Evolutionary conservation across 441 rosid species (phyloP), one percentile per base, ranked within the genome.

Genomic region (Adansonia gregorii): DNA sequence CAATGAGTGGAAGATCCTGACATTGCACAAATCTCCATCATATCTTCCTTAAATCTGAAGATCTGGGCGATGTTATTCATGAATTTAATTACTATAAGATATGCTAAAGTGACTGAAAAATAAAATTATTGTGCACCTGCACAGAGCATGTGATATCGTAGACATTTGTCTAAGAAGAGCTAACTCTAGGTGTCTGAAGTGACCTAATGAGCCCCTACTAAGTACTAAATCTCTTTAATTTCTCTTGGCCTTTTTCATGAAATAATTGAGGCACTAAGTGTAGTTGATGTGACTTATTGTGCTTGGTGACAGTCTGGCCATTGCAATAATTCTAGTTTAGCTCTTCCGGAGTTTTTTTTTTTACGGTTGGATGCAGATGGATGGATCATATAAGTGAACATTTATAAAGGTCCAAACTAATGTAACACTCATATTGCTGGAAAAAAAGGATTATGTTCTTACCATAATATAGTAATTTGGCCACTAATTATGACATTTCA

Each of bases 301-400:
- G 65, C 65, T 60, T 24, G 65, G 65, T 24, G 11, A 60, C 65
- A 60, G 39, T 35, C 65, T 10, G 65, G 65, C 65, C 39, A 10
- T 10, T 11, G 39, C n/a, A 60, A 60, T 60, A 60, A 60, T 60
- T 60, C 65, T 60, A 60, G 14, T 22, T 4, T 54, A n/a, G 9
- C 22, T n/a, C 22, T n/a, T 54, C 22, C n/a, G n/a, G 6, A 6
- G 59, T n/a, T 54, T 54, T 54, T 54, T 54, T 54, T 7, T 54
- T 54, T 15, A 54, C 22, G 17, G 20, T n/a, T 54, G 10, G 8
- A 54, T 6, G 59, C 17, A 6, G 15, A 15, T 52, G 7, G 58
- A n/a, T 54, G 58, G 58, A n/a, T 54, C 14, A 8, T 48, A 10
- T 48, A 7, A 9, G 52, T 31, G 39, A 31, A 31, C 39, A 31